Conservation (phyloP, 1,139 yeast species). For the Candida smagusa region DNA sequence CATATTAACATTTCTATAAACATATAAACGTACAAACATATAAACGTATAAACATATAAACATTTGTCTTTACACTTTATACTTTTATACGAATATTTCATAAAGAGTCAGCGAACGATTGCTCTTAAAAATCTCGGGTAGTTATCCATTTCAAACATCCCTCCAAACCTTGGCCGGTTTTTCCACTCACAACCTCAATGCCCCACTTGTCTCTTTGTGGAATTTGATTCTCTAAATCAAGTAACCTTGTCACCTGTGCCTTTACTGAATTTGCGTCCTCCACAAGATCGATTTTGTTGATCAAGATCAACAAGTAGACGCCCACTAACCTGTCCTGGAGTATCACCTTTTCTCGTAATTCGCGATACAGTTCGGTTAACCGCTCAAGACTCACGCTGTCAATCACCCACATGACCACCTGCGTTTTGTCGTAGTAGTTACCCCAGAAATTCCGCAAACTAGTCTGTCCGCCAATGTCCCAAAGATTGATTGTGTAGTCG, state of each 20-base stretch:
- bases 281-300: constrained; percentile 58
- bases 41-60: too few species aligned
- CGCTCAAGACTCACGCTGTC: constrained; percentile 66
- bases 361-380: constrained; percentile 60
- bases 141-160: constrained; percentile 50
- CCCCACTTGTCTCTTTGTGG: constrained; percentile 31
- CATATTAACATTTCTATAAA: neutral
- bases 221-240: constrained; percentile 23
- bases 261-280: constrained; percentile 15
- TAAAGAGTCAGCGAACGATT: neutral
- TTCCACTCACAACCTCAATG: constrained; percentile 52
- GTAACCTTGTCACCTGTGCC: constrained; percentile 15
- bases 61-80: neutral
- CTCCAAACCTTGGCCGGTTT: constrained; percentile 48
- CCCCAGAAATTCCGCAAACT: constrained; percentile 83
- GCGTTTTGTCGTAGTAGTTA: constrained; percentile 84
- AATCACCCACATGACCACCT: constrained; percentile 87
- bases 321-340: constrained; percentile 70
- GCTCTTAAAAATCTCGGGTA: constrained; percentile 10
- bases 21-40: neutral
- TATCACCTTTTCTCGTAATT: constrained; percentile 56
- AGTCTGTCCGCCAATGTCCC: constrained; percentile 92
- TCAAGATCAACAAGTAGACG: constrained; percentile 51
- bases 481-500: constrained; percentile 42
- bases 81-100: neutral